Conservation (phyloP, 768 basidiomycete genomes). For the Lactarius quietus region DNA sequence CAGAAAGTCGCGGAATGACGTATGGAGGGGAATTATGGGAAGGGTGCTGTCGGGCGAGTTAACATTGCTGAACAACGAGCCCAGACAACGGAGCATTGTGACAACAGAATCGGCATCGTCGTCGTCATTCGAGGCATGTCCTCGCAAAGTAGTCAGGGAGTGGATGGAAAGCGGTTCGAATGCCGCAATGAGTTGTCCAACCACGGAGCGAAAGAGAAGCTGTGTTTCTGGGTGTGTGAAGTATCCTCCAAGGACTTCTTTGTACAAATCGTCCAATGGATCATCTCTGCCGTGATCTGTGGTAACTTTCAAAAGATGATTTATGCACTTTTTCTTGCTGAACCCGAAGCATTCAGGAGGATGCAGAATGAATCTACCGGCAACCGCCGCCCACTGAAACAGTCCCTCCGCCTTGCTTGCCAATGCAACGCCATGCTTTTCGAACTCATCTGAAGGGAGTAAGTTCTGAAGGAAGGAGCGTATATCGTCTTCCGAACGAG, state of each 20-base stretch:
- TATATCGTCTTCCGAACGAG: neutral
- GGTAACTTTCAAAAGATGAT: neutral
- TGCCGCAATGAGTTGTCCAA: neutral
- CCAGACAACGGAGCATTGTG: no score
- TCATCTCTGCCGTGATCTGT: neutral
- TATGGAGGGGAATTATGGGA: no score
- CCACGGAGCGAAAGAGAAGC: neutral
- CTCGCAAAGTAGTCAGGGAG: neutral
- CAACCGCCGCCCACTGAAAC: conserved; percentile 5
- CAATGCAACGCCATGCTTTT: no score
- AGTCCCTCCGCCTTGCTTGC: no score
- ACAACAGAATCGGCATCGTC: no score
- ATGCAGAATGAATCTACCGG: neutral
- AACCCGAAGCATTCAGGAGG: neutral
- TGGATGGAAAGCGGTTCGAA: neutral
- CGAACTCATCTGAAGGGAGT: no score
- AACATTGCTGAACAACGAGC: no score
- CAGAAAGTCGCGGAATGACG: no score
- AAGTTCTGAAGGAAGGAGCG: neutral
- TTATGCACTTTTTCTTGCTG: neutral
- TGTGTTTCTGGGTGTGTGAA: neutral
- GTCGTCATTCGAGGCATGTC: no score
- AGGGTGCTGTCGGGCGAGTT: no score
- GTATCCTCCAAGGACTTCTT: neutral
- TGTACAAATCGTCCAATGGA: neutral